Base-by-base conservation (phyloP, 805 yeast species). In the Ogataea angusta region DNA sequence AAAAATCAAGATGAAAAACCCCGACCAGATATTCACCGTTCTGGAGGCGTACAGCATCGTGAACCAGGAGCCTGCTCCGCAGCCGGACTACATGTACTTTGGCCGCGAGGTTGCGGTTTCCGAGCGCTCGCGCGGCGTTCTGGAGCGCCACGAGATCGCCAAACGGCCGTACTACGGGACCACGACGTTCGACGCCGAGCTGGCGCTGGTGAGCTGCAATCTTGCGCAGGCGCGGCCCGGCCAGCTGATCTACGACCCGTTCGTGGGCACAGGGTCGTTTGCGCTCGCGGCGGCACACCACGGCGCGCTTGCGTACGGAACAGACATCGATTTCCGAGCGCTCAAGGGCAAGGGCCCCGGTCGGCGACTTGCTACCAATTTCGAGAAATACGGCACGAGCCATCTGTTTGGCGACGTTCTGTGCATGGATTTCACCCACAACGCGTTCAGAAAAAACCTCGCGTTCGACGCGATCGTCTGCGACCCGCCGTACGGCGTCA, bases 401-500 rank as follows among this genome's bases (percentile, higher is more conserved):
- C 52, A 66, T 2, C 67, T 70, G 32, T 84, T 81, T 52, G 61
- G 89, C 39, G 98, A 90, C 58, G 82, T 84, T 0, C 51, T 87
- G 51, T 82, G 95, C 12, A 86, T 93, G 93, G 99, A 93, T 65
- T 93, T 93, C 62, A 93, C 98, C 2, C 89, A 93, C 59, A 84
- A 85, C 60, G 83, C 96, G 3, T 68, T 93, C 39, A 70, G 96
- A 49, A 43, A 60, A 0, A 71, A 74, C 47, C 63, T 93, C 17
- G 57, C 51, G 19, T 71, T 93, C 10, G 96, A 93, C 58, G 72
- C 85, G 1, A 91, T 93, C 5, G 76, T 91, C 2, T 89, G 97
- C 58, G 99, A 93, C 63, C 99, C 99, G 2, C 99, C 99, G 0
- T 93, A 93, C 61, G 99, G 99, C 10, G 95, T 93, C 2, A 72